phyloP scores from a whole-genome alignment of 2,329 filamentous ascomycete genomes.

The Passalora sequoiae region DNA sequence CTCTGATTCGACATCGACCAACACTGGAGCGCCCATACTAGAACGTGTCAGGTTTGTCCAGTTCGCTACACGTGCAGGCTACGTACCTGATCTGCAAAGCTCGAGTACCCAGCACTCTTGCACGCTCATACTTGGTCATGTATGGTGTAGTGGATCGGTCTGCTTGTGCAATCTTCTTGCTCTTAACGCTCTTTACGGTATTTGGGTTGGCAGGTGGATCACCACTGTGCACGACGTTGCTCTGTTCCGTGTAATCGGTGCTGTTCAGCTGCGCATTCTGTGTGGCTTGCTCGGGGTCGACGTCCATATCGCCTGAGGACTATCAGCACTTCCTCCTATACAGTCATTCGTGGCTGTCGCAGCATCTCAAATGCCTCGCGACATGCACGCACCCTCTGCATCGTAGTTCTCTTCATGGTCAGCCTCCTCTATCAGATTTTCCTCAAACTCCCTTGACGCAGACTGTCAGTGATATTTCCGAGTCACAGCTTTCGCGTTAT shows the following conservation, averaged over 20 bases:
- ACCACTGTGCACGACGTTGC: conserved; percentile 45
- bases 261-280: conserved; percentile 21
- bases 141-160: conserved; percentile 91
- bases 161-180: conserved; percentile 87
- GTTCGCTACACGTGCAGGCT: background rate
- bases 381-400: conserved; percentile 24
- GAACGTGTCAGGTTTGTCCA: conserved; percentile 2
- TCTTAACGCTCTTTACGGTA: conserved; percentile 53
- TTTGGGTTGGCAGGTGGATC: conserved; percentile 41
- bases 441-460: conserved; percentile 32
- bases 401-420: conserved; percentile 55
- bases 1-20: conserved; percentile 95
- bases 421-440: conserved; percentile 41
- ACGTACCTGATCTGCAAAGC: conserved; percentile 87
- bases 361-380: background rate
- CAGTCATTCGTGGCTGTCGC: background rate
- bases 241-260: conserved; percentile 32
- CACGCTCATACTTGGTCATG: conserved; percentile 98
- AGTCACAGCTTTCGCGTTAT: background rate
- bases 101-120: conserved; percentile 85
- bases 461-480: too few species aligned
- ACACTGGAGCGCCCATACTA: conserved; percentile 94
- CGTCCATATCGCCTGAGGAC: conserved; percentile 33
- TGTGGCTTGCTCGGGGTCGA: conserved; percentile 17
- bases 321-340: conserved; percentile 4